Base-by-base conservation (phyloP, 1,284 basidiomycete genomes). In the Cutaneotrichosporon daszewskae region DNA sequence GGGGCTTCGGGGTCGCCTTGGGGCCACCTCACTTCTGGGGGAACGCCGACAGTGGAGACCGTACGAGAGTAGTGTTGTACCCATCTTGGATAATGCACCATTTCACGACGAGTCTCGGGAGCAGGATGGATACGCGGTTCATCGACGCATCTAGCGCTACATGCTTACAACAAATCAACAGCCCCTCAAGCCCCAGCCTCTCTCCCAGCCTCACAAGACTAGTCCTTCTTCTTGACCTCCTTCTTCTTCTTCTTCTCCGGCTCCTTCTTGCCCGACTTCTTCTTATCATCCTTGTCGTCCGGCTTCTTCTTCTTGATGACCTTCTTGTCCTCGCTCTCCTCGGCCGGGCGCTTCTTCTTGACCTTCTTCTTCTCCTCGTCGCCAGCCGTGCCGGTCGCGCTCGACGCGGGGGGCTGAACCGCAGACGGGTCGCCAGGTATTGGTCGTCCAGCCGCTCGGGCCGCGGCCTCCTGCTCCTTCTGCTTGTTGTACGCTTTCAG, bases 371-470 rank as follows among this genome's bases (percentile, higher is more conserved):
- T 25, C 37, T 34, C 45, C 26, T 28, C 32, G 25, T 25, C 25
- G 13, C 20, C 12, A n/a, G 23, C 20, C 19, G 38, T 20, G 32
- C 20, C 34, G 14, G 18, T 7, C 17, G 25, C 27, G 17, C 33
- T 35, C 33, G 33, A 19, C 33, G 10, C 16, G 13, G 20, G 22
- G 22, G 22, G 33, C 33, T 5, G 17, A 20, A 22, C 19, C 16
- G 18, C 13, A 13, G 17, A 9, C 12, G 26, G 18, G 13, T 31
- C 28, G 9, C 28, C 28, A 6, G 37, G 26, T 31, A n/a, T 79
- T 52, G 42, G 57, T 6, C 31, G 33, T 8, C 46, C 43, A 2
- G 43, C 45, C 5, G 45, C 44, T 16, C 51, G 47, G 12, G 41
- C 45, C 10, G 45, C 45, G 1, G 48, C 47, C 7, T 47, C 52